These are phyloP conservation scores for Paracamarosporium sp. DNA, from an alignment of 2,329 filamentous ascomycete species.

Conservation along the genomic window DNA sequence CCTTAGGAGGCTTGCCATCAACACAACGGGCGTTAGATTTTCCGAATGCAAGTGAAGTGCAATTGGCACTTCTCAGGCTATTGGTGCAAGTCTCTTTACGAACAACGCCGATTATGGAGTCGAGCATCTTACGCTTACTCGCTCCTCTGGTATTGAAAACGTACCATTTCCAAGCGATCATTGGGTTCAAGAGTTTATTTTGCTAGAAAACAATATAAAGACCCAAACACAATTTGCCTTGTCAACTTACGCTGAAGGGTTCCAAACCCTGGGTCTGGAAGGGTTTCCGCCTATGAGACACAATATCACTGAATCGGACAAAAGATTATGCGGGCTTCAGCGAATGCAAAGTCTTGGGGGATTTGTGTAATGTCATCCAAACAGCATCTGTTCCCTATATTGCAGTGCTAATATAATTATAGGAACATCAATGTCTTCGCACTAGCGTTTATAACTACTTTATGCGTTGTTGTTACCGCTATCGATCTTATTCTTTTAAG, in stretches of 20 bases:
- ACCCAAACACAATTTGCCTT: background rate
- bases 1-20: background rate
- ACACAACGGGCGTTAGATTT: background rate
- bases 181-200: background rate
- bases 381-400: no score
- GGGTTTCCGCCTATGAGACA: background rate
- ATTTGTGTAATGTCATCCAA: constrained; percentile 11
- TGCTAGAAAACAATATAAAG: background rate
- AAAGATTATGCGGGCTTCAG: constrained; percentile 12
- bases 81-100: background rate
- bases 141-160: no score
- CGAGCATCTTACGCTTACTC: no score
- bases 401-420: no score
- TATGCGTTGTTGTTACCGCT: background rate
- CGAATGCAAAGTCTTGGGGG: constrained; percentile 18
- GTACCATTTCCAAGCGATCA: background rate
- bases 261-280: background rate
- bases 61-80: background rate
- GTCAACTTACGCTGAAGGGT: background rate
- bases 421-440: constrained; percentile 21
- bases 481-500: constrained; percentile 13
- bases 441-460: constrained; percentile 10
- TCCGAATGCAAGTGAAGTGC: background rate
- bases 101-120: no score
- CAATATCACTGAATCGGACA: constrained; percentile 9